Base-by-base conservation (phyloP, 805 yeast genomes). In the Hanseniaspora taiwanica region DNA sequence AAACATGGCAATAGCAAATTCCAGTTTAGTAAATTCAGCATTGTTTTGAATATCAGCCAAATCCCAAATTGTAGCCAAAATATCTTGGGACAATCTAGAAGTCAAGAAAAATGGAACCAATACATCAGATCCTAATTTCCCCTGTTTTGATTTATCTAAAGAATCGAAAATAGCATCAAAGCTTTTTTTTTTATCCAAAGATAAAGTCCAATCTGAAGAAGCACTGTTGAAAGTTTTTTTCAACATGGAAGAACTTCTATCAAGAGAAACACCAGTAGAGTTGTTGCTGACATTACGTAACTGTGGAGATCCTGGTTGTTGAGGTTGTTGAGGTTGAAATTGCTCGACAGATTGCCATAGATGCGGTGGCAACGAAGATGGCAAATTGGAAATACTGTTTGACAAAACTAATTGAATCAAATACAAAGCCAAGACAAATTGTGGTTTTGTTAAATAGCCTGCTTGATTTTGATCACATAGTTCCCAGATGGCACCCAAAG, bases 341-440 rank as follows among this genome's bases (percentile, higher is more conserved):
- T 45, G 42, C 17, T 46, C 46, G 18, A 62, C 52, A 31, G 62
- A 59, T 25, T 52, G 53, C 72, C 71, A 67, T n/a, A 62, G 40
- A 24, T 50, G 42, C 21, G 53, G 52, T 2, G 81, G 77, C 27
- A 76, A 48, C 1, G 56, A 33, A 6, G 59, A 46, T 6, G 83
- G 78, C 51, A 85, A 63, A 10, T 36, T 40, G 38, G 69, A 70
- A 49, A 85, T 60, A 3, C 74, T 50, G 52, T 85, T 66, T 24
- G 80, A 64, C 48, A 85, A 78, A 8, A 52, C 43, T 21, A 58
- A 42, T 59, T 89, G 96, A 47, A 91, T 84, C 55, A 91, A 69
- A 60, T 83, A 94, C 98, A 91, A 89, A 6, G 97, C 96, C 51
- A 89, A 73, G 35, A 84, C 74, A 51, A 91, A 91, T 55, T 84